Conservation (phyloP, 768 basidiomycete genomes). For the Amanita exitialis region DNA sequence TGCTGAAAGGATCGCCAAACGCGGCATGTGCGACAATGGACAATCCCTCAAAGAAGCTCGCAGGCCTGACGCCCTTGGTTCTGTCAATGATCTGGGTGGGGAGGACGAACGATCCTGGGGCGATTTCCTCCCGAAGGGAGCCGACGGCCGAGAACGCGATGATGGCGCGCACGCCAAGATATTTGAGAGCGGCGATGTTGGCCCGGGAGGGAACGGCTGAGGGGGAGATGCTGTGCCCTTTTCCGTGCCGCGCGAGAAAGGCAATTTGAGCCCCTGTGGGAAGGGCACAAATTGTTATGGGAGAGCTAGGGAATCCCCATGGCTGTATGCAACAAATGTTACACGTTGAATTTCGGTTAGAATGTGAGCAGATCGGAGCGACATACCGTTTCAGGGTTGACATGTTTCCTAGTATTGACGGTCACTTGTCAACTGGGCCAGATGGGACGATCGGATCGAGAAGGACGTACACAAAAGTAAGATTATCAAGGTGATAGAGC, state of each 20-base stretch:
- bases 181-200: constrained; percentile 94
- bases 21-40: constrained; percentile 84
- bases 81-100: constrained; percentile 94
- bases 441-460: neutral
- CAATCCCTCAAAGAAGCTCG: constrained; percentile 79
- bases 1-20: constrained; percentile 89
- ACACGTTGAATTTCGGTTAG: neutral
- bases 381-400: constrained; percentile 76
- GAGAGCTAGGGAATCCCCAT: constrained; percentile 87
- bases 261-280: constrained; percentile 75
- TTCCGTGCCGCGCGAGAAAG: constrained; percentile 87
- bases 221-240: constrained; percentile 70
- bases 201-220: constrained; percentile 78
- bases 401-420: constrained; percentile 41
- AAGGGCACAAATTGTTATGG: constrained; percentile 85
- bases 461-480: constrained; percentile 68
- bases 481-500: constrained; percentile 86
- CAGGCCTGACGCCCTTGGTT: constrained; percentile 86
- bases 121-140: constrained; percentile 86
- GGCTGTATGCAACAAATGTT: constrained; percentile 39
- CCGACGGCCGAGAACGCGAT: constrained; percentile 96
- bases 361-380: neutral
- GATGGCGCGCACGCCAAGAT: constrained; percentile 79
- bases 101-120: constrained; percentile 81
- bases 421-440: neutral